Conservation (phyloP, 1,139 yeast genomes). For the Debaryomycetaceae sp. region DNA sequence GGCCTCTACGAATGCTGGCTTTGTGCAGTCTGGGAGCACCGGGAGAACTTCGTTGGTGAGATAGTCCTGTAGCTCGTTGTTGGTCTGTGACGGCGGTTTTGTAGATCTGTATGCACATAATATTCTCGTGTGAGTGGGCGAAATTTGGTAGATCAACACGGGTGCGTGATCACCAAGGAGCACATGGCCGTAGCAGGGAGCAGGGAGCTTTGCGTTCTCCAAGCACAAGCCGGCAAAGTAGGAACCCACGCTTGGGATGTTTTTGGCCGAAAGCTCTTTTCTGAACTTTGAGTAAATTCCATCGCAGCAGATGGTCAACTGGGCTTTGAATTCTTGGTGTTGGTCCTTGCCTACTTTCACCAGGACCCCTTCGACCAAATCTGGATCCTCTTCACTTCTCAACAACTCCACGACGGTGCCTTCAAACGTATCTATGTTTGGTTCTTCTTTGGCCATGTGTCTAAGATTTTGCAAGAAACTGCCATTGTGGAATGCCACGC, state of each 20-base stretch:
- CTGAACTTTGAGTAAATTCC: conserved; percentile 95
- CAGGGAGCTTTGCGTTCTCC: conserved; percentile 68
- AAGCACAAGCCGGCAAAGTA: conserved; percentile 85
- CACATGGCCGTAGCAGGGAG: conserved; percentile 81
- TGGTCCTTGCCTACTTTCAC: conserved; percentile 27
- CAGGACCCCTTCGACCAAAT: conserved; percentile 66
- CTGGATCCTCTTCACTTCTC: conserved; percentile 43
- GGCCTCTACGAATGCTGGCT: conserved; percentile 60
- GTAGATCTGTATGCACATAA: conserved; percentile 81
- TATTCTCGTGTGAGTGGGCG: conserved; percentile 79
- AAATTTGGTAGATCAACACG: conserved; percentile 79
- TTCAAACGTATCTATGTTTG: conserved; percentile 71
- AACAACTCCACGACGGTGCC: conserved; percentile 74
- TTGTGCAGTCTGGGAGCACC: conserved; percentile 58
- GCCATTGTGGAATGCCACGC: conserved; percentile 92
- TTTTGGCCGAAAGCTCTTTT: conserved; percentile 56
- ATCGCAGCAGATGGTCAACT: conserved; percentile 78
- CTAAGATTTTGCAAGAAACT: conserved; percentile 77
- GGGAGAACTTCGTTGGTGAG: conserved; percentile 61
- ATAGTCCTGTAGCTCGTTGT: conserved; percentile 60
- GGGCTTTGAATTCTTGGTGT: conserved; percentile 44
- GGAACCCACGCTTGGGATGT: conserved; percentile 68
- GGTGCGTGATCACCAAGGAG: conserved; percentile 87
- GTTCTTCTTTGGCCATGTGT: conserved; percentile 60
- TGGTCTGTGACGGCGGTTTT: conserved; percentile 65